Evolutionary conservation across 2,329 filamentous ascomycete species (phyloP).

Genomic region (Diplodia seriata): DNA sequence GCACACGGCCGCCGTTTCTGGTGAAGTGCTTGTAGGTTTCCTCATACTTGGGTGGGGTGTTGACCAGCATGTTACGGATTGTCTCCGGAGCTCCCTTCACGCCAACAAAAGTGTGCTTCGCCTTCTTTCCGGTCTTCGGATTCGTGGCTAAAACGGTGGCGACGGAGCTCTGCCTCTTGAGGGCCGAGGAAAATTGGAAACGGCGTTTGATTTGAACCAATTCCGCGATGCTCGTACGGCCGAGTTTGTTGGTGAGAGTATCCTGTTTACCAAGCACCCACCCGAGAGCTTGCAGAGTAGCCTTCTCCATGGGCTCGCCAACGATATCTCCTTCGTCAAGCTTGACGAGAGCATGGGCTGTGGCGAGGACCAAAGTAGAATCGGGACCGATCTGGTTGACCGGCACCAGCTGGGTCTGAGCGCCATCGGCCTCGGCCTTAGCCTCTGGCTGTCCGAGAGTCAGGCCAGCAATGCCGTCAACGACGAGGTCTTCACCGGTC

Average conservation of each 20-base stretch:
- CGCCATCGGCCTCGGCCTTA: slow-evolving; percentile 76
- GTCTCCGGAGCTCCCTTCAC: slow-evolving; percentile 98
- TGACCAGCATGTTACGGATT: slow-evolving; percentile 88
- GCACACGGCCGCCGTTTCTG: slow-evolving; percentile 89
- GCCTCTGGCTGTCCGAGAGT: slow-evolving; percentile 72
- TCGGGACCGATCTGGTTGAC: slow-evolving; percentile 75
- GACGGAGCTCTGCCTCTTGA: slow-evolving; percentile 95
- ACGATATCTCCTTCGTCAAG: slow-evolving; percentile 97
- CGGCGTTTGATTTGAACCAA: slow-evolving; percentile 93
- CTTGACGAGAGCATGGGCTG: slow-evolving; percentile 93
- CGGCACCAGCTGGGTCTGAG: slow-evolving; percentile 77
- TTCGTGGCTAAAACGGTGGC: slow-evolving; percentile 80
- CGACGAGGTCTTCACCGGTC: slow-evolving; percentile 94
- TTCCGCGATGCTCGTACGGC: slow-evolving; percentile 62
- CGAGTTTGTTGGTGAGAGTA: slow-evolving; percentile 72
- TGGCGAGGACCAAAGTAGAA: slow-evolving; percentile 91
- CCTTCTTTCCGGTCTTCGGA: slow-evolving; percentile 73
- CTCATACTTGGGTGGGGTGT: slow-evolving; percentile 86
- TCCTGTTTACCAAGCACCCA: slow-evolving; percentile 95
- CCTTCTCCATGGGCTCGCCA: slow-evolving; percentile 99
- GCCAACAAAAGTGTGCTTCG: slow-evolving; percentile 86
- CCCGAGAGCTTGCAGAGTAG: slow-evolving; percentile 84
- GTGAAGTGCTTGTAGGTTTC: slow-evolving; percentile 99
- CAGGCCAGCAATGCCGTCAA: slow-evolving; percentile 94
- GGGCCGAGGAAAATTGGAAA: slow-evolving; percentile 96